Evolutionary conservation across 257 asterid species (phyloP).

Genomic region (Scutellaria barbata): DNA sequence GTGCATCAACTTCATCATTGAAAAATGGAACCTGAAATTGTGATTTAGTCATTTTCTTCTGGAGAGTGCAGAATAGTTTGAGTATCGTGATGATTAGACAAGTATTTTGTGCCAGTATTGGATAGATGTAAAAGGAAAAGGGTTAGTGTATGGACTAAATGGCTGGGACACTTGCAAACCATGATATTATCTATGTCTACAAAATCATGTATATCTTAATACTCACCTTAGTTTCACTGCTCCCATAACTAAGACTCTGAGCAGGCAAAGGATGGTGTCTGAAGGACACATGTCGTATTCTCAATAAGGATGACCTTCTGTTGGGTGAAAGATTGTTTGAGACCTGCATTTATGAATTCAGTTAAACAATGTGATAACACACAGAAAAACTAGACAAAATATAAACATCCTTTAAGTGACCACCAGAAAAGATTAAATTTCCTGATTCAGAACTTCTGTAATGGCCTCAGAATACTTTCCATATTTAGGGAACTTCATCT

Average conservation of each 20-base stretch:
- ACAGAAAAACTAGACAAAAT: not conserved
- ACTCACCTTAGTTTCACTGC: constrained; percentile 41
- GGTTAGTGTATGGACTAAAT: too few species aligned
- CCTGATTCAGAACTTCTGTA: not conserved
- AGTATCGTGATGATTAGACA: too few species aligned
- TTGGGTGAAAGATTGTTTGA: constrained; percentile 11
- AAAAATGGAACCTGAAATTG: constrained; percentile 44
- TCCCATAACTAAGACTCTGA: constrained; percentile 5
- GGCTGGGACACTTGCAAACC: too few species aligned
- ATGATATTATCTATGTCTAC: not conserved
- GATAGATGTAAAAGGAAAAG: too few species aligned
- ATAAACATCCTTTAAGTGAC: too few species aligned
- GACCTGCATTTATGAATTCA: constrained; percentile 31
- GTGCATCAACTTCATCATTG: constrained; percentile 32
- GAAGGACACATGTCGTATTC: constrained; percentile 37
- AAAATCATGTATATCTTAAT: too few species aligned
- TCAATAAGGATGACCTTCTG: constrained; percentile 23
- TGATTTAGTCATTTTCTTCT: not conserved
- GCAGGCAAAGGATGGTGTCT: constrained; percentile 33
- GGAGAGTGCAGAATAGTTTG: not conserved
- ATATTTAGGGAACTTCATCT: not conserved
- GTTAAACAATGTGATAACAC: not conserved
- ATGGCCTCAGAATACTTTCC: not conserved
- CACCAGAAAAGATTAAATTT: not conserved
- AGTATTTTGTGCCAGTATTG: too few species aligned